These are phyloP conservation scores for Lactarius akahatsu DNA, from an alignment of 768 basidiomycete genomes.

Conservation along the genomic window DNA sequence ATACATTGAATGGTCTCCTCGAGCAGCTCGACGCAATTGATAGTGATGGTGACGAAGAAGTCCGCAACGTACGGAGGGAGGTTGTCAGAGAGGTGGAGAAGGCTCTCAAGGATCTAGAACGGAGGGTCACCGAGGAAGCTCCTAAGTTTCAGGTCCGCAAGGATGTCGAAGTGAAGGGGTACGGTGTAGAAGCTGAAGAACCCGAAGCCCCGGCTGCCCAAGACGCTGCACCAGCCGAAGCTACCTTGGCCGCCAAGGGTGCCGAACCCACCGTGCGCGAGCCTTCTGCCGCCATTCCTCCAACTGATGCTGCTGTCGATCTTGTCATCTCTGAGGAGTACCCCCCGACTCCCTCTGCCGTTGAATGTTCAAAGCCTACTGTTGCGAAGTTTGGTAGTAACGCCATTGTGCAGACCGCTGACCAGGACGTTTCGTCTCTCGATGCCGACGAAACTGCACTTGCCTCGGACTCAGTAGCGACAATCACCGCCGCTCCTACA, in stretches of 20 bases:
- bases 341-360: background rate
- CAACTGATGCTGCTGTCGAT: constrained; percentile 6
- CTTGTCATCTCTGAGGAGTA: constrained; percentile 7
- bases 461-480: constrained; percentile 1
- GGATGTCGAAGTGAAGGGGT: constrained; percentile 3
- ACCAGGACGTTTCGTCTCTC: background rate
- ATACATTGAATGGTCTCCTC: constrained; percentile 60
- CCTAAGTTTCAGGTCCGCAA: background rate
- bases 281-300: background rate
- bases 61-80: constrained; percentile 51
- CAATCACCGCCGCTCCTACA: background rate
- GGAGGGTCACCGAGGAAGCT: constrained; percentile 4
- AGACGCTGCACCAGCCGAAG: background rate
- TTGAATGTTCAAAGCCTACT: background rate
- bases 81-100: constrained; percentile 59
- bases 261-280: background rate
- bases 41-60: constrained; percentile 54
- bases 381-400: background rate
- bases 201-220: background rate
- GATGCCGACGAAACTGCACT: background rate
- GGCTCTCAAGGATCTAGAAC: constrained; percentile 56
- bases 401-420: no score
- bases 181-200: background rate
- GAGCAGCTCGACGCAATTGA: constrained; percentile 66
- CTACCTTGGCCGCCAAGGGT: background rate